These are phyloP conservation scores for Microcyclospora pomicola DNA, from an alignment of 2,329 filamentous ascomycete species.

Conservation along the genomic window DNA sequence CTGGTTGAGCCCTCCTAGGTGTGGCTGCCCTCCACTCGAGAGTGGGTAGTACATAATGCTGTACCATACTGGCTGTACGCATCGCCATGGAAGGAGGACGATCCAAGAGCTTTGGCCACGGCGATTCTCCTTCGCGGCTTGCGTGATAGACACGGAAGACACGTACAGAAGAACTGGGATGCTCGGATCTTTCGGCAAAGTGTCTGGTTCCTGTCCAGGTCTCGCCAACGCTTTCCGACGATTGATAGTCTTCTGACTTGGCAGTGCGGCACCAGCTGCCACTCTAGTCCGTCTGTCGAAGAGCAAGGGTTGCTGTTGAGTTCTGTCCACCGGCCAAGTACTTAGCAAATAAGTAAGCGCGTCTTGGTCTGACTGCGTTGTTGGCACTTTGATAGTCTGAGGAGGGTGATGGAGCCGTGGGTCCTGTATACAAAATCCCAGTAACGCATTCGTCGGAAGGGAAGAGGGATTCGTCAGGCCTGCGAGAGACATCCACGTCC, in stretches of 20 bases:
- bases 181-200: slow-evolving; percentile 49
- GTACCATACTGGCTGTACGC: slow-evolving; percentile 74
- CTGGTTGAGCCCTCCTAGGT: slow-evolving; percentile 72
- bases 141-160: neutral
- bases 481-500: slow-evolving; percentile 37
- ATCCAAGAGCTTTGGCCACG: slow-evolving; percentile 57
- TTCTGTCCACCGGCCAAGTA: slow-evolving; percentile 51
- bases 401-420: slow-evolving; percentile 70
- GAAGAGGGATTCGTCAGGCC: slow-evolving; percentile 54
- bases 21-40: slow-evolving; percentile 63
- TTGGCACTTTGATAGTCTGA: slow-evolving; percentile 30
- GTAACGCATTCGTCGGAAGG: slow-evolving; percentile 53
- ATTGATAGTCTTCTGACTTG: slow-evolving; percentile 67
- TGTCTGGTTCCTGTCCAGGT: slow-evolving; percentile 49
- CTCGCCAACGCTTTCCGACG: slow-evolving; percentile 51
- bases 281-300: slow-evolving; percentile 57
- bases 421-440: slow-evolving; percentile 63
- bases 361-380: slow-evolving; percentile 13
- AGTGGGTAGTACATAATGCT: slow-evolving; percentile 70
- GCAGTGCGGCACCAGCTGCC: slow-evolving; percentile 50
- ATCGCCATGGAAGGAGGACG: slow-evolving; percentile 79
- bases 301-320: slow-evolving; percentile 30
- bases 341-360: slow-evolving; percentile 48
- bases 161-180: slow-evolving; percentile 62
- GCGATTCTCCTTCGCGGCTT: neutral